Percentiles rank a stretch among this genome's conserved stretches.
These are phyloP conservation scores for Hyaloraphidium curvatum DNA, from an alignment of 192 early-diverging fungal genomes.

Conservation along the genomic window DNA sequence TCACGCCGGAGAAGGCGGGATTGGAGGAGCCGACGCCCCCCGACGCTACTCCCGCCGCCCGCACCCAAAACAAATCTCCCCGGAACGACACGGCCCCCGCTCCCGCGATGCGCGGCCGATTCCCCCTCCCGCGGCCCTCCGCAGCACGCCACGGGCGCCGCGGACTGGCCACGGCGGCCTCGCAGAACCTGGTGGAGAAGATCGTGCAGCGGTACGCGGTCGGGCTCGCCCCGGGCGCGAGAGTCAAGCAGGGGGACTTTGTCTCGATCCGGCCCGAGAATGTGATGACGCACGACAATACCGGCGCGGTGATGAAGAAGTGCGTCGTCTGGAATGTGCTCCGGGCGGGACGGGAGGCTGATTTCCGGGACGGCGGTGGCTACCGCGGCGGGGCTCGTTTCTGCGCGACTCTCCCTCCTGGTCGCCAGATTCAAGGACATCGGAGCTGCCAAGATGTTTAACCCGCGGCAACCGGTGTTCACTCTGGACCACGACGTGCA, in stretches of 20 bases:
- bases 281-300: conserved; percentile 95
- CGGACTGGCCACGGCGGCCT: too few species aligned
- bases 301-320: conserved; percentile 82
- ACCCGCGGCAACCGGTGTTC: conserved; percentile 72
- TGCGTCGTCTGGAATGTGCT: conserved; percentile 13
- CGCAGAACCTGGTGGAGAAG: conserved; percentile 91
- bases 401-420: neutral
- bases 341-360: neutral
- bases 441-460: conserved; percentile 61
- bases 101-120: too few species aligned
- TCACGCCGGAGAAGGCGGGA: too few species aligned
- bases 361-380: too few species aligned
- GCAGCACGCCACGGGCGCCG: too few species aligned
- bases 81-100: too few species aligned
- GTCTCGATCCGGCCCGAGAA: conserved; percentile 80
- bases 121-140: too few species aligned
- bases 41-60: too few species aligned
- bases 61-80: too few species aligned
- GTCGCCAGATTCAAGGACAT: conserved; percentile 65
- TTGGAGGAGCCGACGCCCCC: too few species aligned
- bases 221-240: conserved; percentile 35
- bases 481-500: conserved; percentile 98
- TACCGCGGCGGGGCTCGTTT: too few species aligned
- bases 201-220: conserved; percentile 84
- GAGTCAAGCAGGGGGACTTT: conserved; percentile 79